Evolutionary conservation across 202 grass and related monocot species (phyloP).

Genomic region (Saccharum hybrid): DNA sequence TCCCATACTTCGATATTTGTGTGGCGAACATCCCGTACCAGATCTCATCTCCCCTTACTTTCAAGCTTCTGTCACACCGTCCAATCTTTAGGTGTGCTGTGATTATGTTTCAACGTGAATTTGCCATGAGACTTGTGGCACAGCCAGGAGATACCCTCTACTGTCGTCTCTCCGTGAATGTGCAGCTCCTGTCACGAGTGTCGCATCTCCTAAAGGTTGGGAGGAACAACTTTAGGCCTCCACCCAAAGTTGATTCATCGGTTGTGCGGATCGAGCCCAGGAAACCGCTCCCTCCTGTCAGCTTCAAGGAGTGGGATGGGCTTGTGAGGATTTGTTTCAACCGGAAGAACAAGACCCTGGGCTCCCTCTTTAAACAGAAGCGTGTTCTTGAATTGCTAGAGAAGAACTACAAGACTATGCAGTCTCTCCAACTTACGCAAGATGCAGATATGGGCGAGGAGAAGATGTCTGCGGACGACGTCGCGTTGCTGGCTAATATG

Average conservation of each 20-base stretch:
- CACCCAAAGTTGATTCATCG: constrained; percentile 88
- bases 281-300: constrained; percentile 77
- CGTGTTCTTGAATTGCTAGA: constrained; percentile 70
- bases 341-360: constrained; percentile 91
- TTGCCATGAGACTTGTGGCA: constrained; percentile 89
- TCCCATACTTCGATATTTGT: constrained; percentile 93
- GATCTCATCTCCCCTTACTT: constrained; percentile 85
- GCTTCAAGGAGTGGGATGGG: constrained; percentile 93
- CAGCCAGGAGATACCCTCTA: constrained; percentile 85
- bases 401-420: constrained; percentile 92
- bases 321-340: constrained; percentile 81
- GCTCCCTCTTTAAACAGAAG: constrained; percentile 82
- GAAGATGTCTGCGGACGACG: constrained; percentile 58
- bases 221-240: constrained; percentile 87
- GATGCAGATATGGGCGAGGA: constrained; percentile 49
- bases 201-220: constrained; percentile 89
- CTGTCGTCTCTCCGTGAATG: constrained; percentile 89
- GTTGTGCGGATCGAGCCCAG: constrained; percentile 91
- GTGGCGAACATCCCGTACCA: constrained; percentile 94
- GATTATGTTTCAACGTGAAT: constrained; percentile 95
- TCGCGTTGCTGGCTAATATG: constrained; percentile 73
- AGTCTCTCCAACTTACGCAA: constrained; percentile 65
- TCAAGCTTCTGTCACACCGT: constrained; percentile 84
- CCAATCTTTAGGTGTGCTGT: constrained; percentile 86
- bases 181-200: constrained; percentile 81